Evolutionary conservation across 192 early-diverging fungal species (phyloP).

Genomic region (Podila verticillata): DNA sequence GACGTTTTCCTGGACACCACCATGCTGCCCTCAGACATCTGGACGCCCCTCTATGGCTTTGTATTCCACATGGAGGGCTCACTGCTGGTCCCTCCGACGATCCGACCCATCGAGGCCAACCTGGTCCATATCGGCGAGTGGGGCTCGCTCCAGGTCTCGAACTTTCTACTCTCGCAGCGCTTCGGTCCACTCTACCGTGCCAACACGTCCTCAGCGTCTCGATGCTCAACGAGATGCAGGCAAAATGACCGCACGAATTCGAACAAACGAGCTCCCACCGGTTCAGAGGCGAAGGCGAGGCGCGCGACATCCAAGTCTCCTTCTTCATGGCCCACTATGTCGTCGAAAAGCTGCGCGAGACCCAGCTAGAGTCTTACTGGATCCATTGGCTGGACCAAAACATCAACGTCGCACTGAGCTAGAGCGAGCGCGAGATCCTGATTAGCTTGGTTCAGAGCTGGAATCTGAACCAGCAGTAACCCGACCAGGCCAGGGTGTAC

Average conservation of each 20-base stretch:
- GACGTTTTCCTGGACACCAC: slow-evolving; percentile 45
- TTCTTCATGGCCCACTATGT: slow-evolving; percentile 57
- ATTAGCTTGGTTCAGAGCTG: slow-evolving; percentile 13
- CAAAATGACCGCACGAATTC: slow-evolving; percentile 41
- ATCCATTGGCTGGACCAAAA: slow-evolving; percentile 33
- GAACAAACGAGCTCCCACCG: slow-evolving; percentile 35
- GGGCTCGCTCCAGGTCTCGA: slow-evolving; percentile 49
- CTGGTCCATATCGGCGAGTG: slow-evolving; percentile 44
- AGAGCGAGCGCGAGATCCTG: slow-evolving; percentile 31
- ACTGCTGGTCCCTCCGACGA: slow-evolving; percentile 19
- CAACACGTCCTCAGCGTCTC: slow-evolving; percentile 49
- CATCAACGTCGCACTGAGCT: slow-evolving; percentile 23
- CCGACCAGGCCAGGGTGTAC: not conserved
- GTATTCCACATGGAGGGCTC: slow-evolving; percentile 48
- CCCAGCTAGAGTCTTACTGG: slow-evolving; percentile 50
- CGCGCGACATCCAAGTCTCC: slow-evolving; percentile 34
- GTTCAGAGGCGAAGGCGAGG: slow-evolving; percentile 48
- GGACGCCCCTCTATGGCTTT: slow-evolving; percentile 49
- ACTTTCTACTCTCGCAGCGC: slow-evolving; percentile 44
- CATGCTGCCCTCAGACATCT: slow-evolving; percentile 42
- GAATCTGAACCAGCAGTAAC: slow-evolving; percentile 14
- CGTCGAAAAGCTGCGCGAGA: slow-evolving; percentile 50
- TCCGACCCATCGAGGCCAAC: slow-evolving; percentile 16
- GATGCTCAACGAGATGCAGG: slow-evolving; percentile 48
- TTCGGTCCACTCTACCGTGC: slow-evolving; percentile 48